Conservation (phyloP, 352 stramenopile species). For the Peronospora belbahrii region DNA sequence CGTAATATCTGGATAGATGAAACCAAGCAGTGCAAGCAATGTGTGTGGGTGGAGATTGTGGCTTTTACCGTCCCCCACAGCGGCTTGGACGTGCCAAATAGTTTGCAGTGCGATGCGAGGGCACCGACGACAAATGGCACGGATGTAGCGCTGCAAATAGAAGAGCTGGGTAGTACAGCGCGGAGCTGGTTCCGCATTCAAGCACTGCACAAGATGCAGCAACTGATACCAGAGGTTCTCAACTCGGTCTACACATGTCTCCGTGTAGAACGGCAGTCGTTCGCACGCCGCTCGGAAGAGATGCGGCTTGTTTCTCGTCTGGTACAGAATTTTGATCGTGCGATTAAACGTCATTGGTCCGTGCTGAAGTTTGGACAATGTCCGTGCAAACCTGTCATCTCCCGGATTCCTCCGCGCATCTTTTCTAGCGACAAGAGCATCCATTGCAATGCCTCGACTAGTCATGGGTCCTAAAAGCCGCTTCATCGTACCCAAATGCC, state of each 20-base stretch:
- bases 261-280: conserved; percentile 61
- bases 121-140: conserved; percentile 59
- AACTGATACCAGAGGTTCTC: conserved; percentile 79
- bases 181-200: conserved; percentile 39
- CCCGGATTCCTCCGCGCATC: conserved; percentile 12
- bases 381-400: conserved; percentile 33
- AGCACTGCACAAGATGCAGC: conserved; percentile 70
- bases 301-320: conserved; percentile 59
- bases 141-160: conserved; percentile 58
- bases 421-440: conserved; percentile 19
- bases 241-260: conserved; percentile 64
- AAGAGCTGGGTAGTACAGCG: conserved; percentile 48
- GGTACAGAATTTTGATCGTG: conserved; percentile 75
- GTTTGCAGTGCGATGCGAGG: conserved; percentile 69
- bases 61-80: conserved; percentile 39
- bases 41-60: conserved; percentile 51
- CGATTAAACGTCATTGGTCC: conserved; percentile 68
- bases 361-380: conserved; percentile 39
- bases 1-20: conserved; percentile 45
- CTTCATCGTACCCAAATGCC: conserved; percentile 29
- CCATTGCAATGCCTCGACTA: conserved; percentile 24
- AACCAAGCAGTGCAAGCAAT: conserved; percentile 48
- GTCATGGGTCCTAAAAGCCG: conserved; percentile 33
- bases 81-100: conserved; percentile 72
- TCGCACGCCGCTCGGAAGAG: conserved; percentile 60